Base-by-base conservation (phyloP, 1,284 basidiomycete species). In the Takashimella tepidaria region DNA sequence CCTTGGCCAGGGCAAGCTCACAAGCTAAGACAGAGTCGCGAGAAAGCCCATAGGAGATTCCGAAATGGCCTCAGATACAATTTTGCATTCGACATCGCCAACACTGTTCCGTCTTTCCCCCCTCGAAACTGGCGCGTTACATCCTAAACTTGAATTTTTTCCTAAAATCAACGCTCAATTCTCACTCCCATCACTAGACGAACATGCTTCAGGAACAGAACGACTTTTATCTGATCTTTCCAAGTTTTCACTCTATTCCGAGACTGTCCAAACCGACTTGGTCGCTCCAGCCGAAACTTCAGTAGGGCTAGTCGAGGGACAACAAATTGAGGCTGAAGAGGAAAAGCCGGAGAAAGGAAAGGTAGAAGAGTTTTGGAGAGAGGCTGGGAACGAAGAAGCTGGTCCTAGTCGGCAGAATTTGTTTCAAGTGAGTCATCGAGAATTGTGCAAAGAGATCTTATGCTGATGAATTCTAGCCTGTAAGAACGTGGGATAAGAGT, bases 401-500 rank as follows among this genome's bases (percentile, higher is more conserved):
- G 62, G 59, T 45, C 59, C 59, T 5, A 61, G 63, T 53, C 53
- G 47, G 11, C 49, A 45, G 12, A 44, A 37, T 19, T 22, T 51
- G 3, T 59, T 61, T 24, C 25, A 61, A 48, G 62, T 64, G 21
- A 53, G 62, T 44, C n/a, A n/a, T n/a, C n/a, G n/a, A n/a, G n/a
- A n/a, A 22, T 22, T 24, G 1, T 19, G 1, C 19, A 45, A 1
- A n/a, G 41, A 20, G 10, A 22, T 43, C 6, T 40, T 43, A 43
- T 42, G 19, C n/a, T 41, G 41, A 25, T 45, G 47, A 1, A n/a
- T n/a, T n/a, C 37, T 44, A 67, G 65, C 63, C 60, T 10, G 23
- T 68, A 10, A 43, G 49, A 25, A 66, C 64, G 5, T 68, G 66
- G 66, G 64, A 68, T 50, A n/a, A 57, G 42, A 1, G 21, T 26